Percentiles rank a stretch among this genome's conserved stretches.
phyloP scores from a whole-genome alignment of 441 rosid genomes.

The Adansonia gregorii region DNA sequence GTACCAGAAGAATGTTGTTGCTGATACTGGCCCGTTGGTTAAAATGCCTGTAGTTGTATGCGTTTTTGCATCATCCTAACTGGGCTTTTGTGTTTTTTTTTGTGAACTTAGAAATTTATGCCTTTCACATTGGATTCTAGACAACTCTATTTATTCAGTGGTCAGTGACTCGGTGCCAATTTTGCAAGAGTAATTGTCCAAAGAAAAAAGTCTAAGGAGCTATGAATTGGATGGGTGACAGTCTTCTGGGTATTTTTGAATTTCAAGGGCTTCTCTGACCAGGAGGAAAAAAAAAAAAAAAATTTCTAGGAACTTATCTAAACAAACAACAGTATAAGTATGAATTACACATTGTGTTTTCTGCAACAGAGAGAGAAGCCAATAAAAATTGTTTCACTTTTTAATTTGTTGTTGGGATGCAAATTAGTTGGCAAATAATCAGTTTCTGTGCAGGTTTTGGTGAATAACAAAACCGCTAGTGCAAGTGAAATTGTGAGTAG shows the following conservation, averaged over 20 bases:
- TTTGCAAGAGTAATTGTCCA: neutral
- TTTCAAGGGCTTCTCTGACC: neutral
- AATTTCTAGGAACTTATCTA: neutral
- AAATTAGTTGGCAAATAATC: slow-evolving; percentile 18
- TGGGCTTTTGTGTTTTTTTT: slow-evolving; percentile 18
- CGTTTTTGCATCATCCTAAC: slow-evolving; percentile 25
- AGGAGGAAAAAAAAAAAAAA: neutral
- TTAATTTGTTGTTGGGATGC: neutral
- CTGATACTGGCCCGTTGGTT: slow-evolving; percentile 66
- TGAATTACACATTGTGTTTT: slow-evolving; percentile 8
- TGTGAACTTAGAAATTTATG: neutral
- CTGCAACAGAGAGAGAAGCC: neutral
- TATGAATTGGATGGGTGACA: slow-evolving; percentile 8
- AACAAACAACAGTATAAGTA: neutral
- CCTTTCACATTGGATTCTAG: slow-evolving; percentile 7
- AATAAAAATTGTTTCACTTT: neutral
- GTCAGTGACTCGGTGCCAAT: neutral
- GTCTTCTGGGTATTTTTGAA: slow-evolving; percentile 1
- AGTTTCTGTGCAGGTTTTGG: slow-evolving; percentile 65
- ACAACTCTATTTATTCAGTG: neutral
- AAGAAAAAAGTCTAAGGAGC: slow-evolving; percentile 10
- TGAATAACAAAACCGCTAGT: slow-evolving; percentile 87
- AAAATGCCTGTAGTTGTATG: slow-evolving; percentile 83
- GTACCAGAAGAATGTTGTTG: slow-evolving; percentile 62
- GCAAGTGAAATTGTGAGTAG: slow-evolving; percentile 91